Evolutionary conservation across 306 rosid genomes (phyloP).

Genomic region (Gastrolobium bilobum): DNA sequence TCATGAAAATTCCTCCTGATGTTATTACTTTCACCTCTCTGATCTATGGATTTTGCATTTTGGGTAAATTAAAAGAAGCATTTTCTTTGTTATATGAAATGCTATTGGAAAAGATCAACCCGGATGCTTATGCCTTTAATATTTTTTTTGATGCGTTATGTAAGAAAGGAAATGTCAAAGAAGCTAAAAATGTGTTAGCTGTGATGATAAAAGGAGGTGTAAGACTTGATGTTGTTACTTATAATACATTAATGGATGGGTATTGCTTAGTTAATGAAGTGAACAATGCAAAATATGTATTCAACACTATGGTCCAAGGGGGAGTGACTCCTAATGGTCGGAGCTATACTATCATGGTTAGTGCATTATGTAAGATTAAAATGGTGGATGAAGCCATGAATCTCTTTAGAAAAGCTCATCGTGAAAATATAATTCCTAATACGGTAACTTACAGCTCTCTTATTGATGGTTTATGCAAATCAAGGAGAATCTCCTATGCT

Average conservation of each 20-base stretch:
- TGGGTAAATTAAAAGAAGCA: slow-evolving; percentile 34
- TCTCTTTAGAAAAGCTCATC: not conserved
- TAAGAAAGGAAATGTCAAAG: slow-evolving; percentile 20
- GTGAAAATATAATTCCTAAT: not conserved
- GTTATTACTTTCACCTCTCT: not conserved
- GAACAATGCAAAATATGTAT: slow-evolving; percentile 1
- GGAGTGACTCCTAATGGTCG: not conserved
- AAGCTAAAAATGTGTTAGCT: slow-evolving; percentile 1
- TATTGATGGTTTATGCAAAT: slow-evolving; percentile 33
- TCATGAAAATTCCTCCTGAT: slow-evolving; percentile 15
- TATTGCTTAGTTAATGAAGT: slow-evolving; percentile 10
- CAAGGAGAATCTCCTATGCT: not conserved
- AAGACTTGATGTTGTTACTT: slow-evolving; percentile 26
- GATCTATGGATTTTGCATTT: slow-evolving; percentile 19
- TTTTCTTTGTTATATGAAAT: slow-evolving; percentile 37
- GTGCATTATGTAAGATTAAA: slow-evolving; percentile 12
- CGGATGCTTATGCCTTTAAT: not conserved
- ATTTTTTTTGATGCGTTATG: slow-evolving; percentile 14
- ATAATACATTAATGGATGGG: slow-evolving; percentile 42
- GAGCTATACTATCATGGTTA: not conserved
- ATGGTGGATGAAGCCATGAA: slow-evolving; percentile 30
- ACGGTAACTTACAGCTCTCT: not conserved
- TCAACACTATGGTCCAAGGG: not conserved
- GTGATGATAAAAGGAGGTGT: not conserved
- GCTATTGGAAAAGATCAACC: not conserved